phyloP scores from a whole-genome alignment of 345 rosid species.

The Turnera subulata region DNA sequence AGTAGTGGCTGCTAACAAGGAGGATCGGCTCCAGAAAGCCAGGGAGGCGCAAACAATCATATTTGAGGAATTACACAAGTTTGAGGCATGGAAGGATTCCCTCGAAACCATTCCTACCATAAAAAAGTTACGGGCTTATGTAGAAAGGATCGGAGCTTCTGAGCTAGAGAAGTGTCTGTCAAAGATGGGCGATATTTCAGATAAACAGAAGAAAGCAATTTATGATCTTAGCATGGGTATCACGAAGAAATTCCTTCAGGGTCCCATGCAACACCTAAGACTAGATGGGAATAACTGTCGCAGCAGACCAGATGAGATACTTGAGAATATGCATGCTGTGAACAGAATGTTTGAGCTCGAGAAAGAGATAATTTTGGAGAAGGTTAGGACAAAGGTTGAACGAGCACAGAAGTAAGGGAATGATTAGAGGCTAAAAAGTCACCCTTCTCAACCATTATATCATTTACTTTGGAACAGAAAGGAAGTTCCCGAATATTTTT shows the following conservation, averaged over 20 bases:
- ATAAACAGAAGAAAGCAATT: slow-evolving; percentile 11
- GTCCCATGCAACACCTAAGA: slow-evolving; percentile 30
- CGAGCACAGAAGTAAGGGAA: slow-evolving; percentile 13
- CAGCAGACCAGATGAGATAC: slow-evolving; percentile 13
- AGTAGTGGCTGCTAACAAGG: slow-evolving; percentile 23
- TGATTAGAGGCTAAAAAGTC: not conserved
- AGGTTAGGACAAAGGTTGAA: slow-evolving; percentile 16
- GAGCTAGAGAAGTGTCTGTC: slow-evolving; percentile 23
- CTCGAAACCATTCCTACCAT: slow-evolving; percentile 23
- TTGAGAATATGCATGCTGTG: slow-evolving; percentile 22
- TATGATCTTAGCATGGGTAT: slow-evolving; percentile 24
- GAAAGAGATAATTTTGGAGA: slow-evolving; percentile 17
- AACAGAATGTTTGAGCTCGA: slow-evolving; percentile 24
- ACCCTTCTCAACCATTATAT: not conserved
- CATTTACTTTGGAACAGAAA: not conserved
- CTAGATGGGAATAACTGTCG: slow-evolving; percentile 16
- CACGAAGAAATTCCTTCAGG: slow-evolving; percentile 21
- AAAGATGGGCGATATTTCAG: slow-evolving; percentile 20
- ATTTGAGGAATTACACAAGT: slow-evolving; percentile 13
- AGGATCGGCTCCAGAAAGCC: slow-evolving; percentile 24
- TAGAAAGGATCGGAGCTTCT: slow-evolving; percentile 22
- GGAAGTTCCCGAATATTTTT: not conserved
- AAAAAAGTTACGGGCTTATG: slow-evolving; percentile 18
- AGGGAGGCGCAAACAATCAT: slow-evolving; percentile 19
- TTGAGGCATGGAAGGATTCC: slow-evolving; percentile 30